Base-by-base conservation (phyloP, 129 eudicot genomes). In the Deinandra increscens region DNA sequence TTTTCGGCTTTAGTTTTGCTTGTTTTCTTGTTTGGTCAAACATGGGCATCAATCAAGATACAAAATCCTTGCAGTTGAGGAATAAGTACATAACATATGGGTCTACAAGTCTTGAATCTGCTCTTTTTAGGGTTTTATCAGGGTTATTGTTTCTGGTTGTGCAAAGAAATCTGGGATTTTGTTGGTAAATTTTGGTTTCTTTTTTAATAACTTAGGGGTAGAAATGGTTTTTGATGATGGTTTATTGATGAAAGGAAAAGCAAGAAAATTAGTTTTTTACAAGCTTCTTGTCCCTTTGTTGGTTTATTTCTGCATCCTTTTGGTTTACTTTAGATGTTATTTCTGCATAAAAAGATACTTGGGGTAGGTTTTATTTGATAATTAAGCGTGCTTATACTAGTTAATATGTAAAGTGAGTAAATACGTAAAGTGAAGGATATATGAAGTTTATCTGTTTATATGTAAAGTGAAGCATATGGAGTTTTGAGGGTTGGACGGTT, bases 41-140 rank as follows among this genome's bases (percentile, higher is more conserved):
- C 64, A 62, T 51, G 20, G 66, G 71, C 68, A 37, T 75, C 1
- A 23, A 38, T 56, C 71, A 73, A 70, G 75, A 48, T 62, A 63
- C 71, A 66, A 66, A 66, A 70, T 66, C 65, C 61, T 79, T 74
- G 74, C 68, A 70, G 76, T 81, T 70, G 69, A 84, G 83, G 69
- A 81, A 76, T 81, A 76, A 83, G 84, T 78, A 78, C 84, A 78
- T 71, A 83, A 51, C 71, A 69, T 61, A 77, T 61, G 80, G 84
- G 78, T 48, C 53, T 51, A 34, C 58, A 51, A 33, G 55, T 67
- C 64, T 68, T 62, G 67, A 61, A 46, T 48, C 64, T 54, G 59
- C 79, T 36, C 50, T 73, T 67, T 22, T 42, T 66, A 42, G 67
- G 73, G 67, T 70, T 64, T 78, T 75, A 75, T 66, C 37, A 66